Evolutionary conservation across 2,329 filamentous ascomycete genomes (phyloP), one percentile per base, ranked within the genome.

Genomic region (Stenocarpella maydis): DNA sequence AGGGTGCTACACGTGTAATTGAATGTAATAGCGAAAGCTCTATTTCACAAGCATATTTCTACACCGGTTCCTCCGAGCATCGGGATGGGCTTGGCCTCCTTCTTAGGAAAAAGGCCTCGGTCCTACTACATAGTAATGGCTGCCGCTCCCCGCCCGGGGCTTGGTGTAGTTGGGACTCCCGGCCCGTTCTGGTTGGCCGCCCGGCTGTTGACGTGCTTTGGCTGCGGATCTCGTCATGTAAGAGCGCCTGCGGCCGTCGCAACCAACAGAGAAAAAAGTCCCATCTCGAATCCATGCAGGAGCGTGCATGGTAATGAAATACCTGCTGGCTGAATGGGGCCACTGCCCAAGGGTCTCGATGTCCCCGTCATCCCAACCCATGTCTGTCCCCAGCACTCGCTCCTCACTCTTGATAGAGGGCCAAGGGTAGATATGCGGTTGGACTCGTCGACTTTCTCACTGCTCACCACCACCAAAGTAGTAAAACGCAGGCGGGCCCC

Each of bases 201-300:
- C 43, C 17, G 64, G 6, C 64, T 41, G 64, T 67, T 67, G 64
- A 67, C 64, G 64, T 55, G 64, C 52, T 55, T 43, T 55, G 64
- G 52, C 41, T 17, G 45, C 41, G n/a, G 41, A 61, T 61, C 58
- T 61, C 58, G 58, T 61, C 58, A 61, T 61, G 43, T 34, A 61
- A 61, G 41, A 17, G 26, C 41, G 5, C 26, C 24, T 24, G 24
- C 55, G 55, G 55, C 24, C 19, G 45, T 37, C 37, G 52, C 52
- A 49, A 52, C 39, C 64, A 54, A 64, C 41, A 21, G n/a, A 7
- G 8, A 14, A 17, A 10, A 10, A 24, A 14, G 8, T 26, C 34
- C 31, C 39, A n/a, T 45, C 24, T 45, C 12, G 7, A 41, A 2
- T 19, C 10, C 55, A 45, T 8, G 12, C 34, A 37, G 3, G 7